phyloP scores from a whole-genome alignment of 106 monocot genomes.

The Acanthochlamys bracteata region DNA sequence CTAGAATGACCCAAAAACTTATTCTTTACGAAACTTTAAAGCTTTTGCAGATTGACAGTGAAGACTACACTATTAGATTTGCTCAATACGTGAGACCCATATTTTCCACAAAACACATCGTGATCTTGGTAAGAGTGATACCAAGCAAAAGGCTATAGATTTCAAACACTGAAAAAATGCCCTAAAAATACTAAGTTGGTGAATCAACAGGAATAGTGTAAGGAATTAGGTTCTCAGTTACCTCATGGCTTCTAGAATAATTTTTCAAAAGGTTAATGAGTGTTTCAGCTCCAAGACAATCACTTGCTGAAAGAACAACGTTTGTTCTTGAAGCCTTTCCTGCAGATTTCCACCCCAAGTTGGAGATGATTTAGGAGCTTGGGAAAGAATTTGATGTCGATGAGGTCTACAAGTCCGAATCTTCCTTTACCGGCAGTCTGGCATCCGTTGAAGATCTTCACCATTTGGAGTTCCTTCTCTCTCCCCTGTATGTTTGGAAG shows the following conservation, averaged over 20 bases:
- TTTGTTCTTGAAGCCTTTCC: slow-evolving; percentile 52
- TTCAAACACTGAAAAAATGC: too few species aligned
- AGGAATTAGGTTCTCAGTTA: slow-evolving; percentile 17
- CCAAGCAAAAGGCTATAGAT: too few species aligned
- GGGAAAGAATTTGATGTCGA: slow-evolving; percentile 86
- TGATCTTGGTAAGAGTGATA: too few species aligned
- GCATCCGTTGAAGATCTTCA: slow-evolving; percentile 54
- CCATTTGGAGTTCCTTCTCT: slow-evolving; percentile 74
- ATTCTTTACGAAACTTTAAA: too few species aligned
- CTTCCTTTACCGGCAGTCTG: slow-evolving; percentile 71
- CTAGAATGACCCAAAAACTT: too few species aligned
- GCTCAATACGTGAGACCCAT: too few species aligned
- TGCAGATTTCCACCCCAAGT: slow-evolving; percentile 19
- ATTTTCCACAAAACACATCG: too few species aligned
- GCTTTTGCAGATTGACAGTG: too few species aligned
- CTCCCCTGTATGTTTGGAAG: slow-evolving; percentile 59
- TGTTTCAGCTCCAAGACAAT: slow-evolving; percentile 94
- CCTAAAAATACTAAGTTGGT: too few species aligned
- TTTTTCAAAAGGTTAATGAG: slow-evolving; percentile 90
- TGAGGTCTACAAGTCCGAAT: slow-evolving; percentile 72
- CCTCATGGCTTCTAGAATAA: slow-evolving; percentile 89
- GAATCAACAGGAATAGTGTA: too few species aligned
- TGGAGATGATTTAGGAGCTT: slow-evolving; percentile 53
- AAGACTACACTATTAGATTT: too few species aligned
- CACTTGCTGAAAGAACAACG: slow-evolving; percentile 69